Conservation (phyloP, 2,329 filamentous ascomycete species). For the Metarhizium guizhouense region DNA sequence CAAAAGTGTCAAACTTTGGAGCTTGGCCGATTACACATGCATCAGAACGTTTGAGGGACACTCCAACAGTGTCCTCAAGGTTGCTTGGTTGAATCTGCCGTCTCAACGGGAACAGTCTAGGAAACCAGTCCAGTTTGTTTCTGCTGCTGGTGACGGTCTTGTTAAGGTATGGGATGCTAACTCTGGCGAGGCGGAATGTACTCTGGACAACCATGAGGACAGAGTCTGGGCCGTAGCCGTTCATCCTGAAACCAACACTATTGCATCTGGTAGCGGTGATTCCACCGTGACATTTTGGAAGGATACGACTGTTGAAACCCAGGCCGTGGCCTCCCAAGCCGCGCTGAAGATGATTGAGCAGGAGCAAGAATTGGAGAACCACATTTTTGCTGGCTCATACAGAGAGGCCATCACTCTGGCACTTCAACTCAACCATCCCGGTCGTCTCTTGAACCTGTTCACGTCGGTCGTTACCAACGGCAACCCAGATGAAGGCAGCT, state of each 20-base stretch:
- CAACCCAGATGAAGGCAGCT: slow-evolving; percentile 50
- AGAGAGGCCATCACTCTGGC: slow-evolving; percentile 88
- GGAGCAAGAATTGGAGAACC: slow-evolving; percentile 89
- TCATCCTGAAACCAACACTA: slow-evolving; percentile 56
- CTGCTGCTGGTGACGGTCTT: slow-evolving; percentile 84
- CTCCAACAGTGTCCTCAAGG: slow-evolving; percentile 89
- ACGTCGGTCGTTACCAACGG: slow-evolving; percentile 63
- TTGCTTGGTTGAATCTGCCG: slow-evolving; percentile 68
- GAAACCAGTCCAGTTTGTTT: slow-evolving; percentile 64
- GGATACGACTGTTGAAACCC: slow-evolving; percentile 78
- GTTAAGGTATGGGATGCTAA: slow-evolving; percentile 95
- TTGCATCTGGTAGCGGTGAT: slow-evolving; percentile 88
- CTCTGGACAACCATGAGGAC: slow-evolving; percentile 94
- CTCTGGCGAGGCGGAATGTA: slow-evolving; percentile 75
- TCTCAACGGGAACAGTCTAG: slow-evolving; percentile 41
- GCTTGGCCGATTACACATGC: slow-evolving; percentile 82
- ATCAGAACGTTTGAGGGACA: slow-evolving; percentile 92
- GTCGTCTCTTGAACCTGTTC: slow-evolving; percentile 75
- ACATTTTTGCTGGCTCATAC: slow-evolving; percentile 80
- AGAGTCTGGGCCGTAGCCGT: slow-evolving; percentile 85
- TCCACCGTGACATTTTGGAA: slow-evolving; percentile 93
- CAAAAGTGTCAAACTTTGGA: slow-evolving; percentile 96
- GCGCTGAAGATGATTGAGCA: slow-evolving; percentile 79
- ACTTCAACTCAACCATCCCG: slow-evolving; percentile 89
- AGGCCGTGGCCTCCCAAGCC: slow-evolving; percentile 62